Evolutionary conservation across 2,329 filamentous ascomycete genomes (phyloP), one percentile per base, ranked within the genome.

Genomic region (Leptographium radiaticola): DNA sequence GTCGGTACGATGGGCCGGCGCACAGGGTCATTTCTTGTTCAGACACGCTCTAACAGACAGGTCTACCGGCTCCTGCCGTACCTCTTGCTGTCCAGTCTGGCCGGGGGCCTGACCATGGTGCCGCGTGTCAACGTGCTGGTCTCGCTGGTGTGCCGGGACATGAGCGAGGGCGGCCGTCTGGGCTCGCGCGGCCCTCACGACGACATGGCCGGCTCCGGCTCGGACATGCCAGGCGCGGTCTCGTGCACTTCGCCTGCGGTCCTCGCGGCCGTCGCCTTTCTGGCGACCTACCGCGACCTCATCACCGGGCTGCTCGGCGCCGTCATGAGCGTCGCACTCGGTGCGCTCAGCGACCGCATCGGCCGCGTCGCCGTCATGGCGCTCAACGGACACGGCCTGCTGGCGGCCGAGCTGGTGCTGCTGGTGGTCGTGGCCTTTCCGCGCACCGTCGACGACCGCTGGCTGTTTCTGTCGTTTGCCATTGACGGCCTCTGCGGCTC

Each of bases 81-180:
- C 31, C 45, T 44, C 30, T 45, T 45, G 5, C 50, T 52, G 30
- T 44, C 50, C n/a, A 52, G 50, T n/a, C 31, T 52, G 13, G 12
- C 50, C 6, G 34, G 40, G 30, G 50, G 50, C 31, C 16, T 52
- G 4, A 52, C 50, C 9, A 52, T 52, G 50, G 50, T 52, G 13
- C 50, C 42, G 3, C 30, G 40, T 3, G 50, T 52, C 50, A 52
- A 52, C n/a, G 39, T 52, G 4, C 50, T 52, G 16, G 50, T 52
- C 40, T 45, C 40, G 30, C 30, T 52, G 50, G 43, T 52, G 18
- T 52, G 50, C 33, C 50, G 45, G 40, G 30, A 45, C 6, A 38
- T 51, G 40, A 33, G 43, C 2, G n/a, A 25, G 25, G 25, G 18
- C 30, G 39, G 49, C 39, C 31, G 11, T 18, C 8, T 33, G n/a